These are phyloP conservation scores for Aciculosporium take DNA, from an alignment of 2,329 filamentous ascomycete species.

Conservation along the genomic window DNA sequence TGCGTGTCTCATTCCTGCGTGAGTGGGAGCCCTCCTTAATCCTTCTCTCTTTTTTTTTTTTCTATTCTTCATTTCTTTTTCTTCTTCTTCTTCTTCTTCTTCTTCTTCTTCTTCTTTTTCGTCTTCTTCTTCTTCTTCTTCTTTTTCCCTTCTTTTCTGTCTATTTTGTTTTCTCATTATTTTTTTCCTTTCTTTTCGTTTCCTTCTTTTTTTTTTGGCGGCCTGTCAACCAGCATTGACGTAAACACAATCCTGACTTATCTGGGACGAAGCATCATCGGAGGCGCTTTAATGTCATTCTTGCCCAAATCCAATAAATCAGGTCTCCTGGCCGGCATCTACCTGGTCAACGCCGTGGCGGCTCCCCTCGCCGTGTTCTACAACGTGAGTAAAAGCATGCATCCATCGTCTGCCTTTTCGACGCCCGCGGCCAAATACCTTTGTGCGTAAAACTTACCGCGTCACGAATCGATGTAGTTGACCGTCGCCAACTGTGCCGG, in stretches of 20 bases:
- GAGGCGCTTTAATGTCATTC: constrained; percentile 39
- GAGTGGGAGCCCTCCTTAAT: not conserved
- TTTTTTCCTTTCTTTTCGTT: not conserved
- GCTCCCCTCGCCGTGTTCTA: constrained; percentile 32
- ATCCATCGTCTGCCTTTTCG: not conserved
- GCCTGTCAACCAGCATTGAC: no score
- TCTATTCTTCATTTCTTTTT: not conserved
- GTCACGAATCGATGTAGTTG: constrained; percentile 20
- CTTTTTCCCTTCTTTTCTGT: not conserved
- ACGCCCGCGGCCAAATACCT: no score
- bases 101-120: not conserved
- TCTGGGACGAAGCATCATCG: constrained; percentile 23
- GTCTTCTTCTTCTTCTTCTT: no score
- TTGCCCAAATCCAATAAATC: constrained; percentile 28
- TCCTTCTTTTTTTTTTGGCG: not conserved
- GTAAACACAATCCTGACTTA: not conserved
- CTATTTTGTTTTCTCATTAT: not conserved
- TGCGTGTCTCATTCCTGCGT: constrained; percentile 33
- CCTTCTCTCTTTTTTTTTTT: not conserved
- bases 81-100: not conserved
- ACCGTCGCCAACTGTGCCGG: constrained; percentile 37
- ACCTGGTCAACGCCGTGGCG: constrained; percentile 35
- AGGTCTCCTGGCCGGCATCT: constrained; percentile 34
- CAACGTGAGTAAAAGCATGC: constrained; percentile 17
- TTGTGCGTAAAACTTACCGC: not conserved